These are phyloP conservation scores for Cladorrhinum sp. DNA, from an alignment of 2,329 filamentous ascomycete genomes.

Conservation along the genomic window DNA sequence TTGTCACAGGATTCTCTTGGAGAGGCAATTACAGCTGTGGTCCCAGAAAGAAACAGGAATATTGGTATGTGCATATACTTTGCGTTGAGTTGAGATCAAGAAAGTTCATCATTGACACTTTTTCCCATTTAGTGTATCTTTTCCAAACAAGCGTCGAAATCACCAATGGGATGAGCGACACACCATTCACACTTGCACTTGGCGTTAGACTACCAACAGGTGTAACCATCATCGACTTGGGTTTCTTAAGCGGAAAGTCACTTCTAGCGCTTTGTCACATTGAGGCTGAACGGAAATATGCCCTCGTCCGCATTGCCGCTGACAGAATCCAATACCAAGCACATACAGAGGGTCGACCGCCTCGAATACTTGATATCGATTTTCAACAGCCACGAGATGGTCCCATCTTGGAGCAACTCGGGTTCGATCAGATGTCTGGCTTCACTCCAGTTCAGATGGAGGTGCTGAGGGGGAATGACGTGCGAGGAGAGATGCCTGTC, in stretches of 20 bases:
- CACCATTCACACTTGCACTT: constrained; percentile 38
- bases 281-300: constrained; percentile 18
- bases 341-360: constrained; percentile 8
- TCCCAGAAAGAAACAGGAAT: constrained; percentile 36
- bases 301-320: constrained; percentile 19
- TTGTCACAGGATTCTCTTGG: constrained; percentile 25
- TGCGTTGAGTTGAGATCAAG: neutral
- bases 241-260: constrained; percentile 62
- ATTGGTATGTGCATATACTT: constrained; percentile 32
- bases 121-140: constrained; percentile 49
- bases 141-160: constrained; percentile 53
- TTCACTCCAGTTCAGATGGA: constrained; percentile 51
- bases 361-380: constrained; percentile 6
- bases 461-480: constrained; percentile 42
- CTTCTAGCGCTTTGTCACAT: constrained; percentile 57
- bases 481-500: constrained; percentile 46
- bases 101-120: constrained; percentile 5
- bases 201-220: constrained; percentile 41
- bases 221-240: constrained; percentile 54
- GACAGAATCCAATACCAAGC: constrained; percentile 11
- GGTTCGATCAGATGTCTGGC: constrained; percentile 27
- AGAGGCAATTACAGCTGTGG: constrained; percentile 41
- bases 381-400: neutral
- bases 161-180: constrained; percentile 57
- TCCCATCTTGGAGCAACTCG: neutral